These are phyloP conservation scores for Scheffersomyces ergatensis DNA, from an alignment of 805 yeast species.

Conservation along the genomic window DNA sequence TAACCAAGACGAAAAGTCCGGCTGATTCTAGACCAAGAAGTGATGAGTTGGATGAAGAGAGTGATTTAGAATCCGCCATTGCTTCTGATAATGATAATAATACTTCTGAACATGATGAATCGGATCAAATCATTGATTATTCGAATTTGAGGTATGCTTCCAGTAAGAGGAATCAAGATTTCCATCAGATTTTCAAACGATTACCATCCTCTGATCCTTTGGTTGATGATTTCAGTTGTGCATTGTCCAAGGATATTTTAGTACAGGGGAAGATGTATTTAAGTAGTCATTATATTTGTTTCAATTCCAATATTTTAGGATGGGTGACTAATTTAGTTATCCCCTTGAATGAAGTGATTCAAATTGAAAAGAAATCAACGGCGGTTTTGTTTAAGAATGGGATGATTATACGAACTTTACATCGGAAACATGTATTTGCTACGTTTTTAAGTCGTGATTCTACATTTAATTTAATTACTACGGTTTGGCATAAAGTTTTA, in stretches of 20 bases:
- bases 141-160: conserved; percentile 30
- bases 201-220: conserved; percentile 50
- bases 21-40: background rate
- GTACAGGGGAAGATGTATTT: conserved; percentile 66
- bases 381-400: conserved; percentile 72
- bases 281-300: conserved; percentile 53
- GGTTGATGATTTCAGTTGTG: conserved; percentile 65
- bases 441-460: conserved; percentile 61
- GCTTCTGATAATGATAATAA: conserved; percentile 5
- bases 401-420: conserved; percentile 59
- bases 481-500: conserved; percentile 56
- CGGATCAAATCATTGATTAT: conserved; percentile 12
- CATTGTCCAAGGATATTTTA: conserved; percentile 61
- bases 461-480: conserved; percentile 49
- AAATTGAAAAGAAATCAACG: conserved; percentile 62
- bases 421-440: conserved; percentile 62
- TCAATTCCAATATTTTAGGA: conserved; percentile 67
- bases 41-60: conserved; percentile 5
- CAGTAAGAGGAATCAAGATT: conserved; percentile 55
- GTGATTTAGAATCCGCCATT: conserved; percentile 7
- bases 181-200: conserved; percentile 57
- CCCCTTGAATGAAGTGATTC: conserved; percentile 60
- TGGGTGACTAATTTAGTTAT: conserved; percentile 59
- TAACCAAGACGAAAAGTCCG: background rate
- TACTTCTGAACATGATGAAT: conserved; percentile 11